These are phyloP conservation scores for Aspergillus carlsbadensis DNA, from an alignment of 495 filamentous ascomycete species.

Conservation along the genomic window DNA sequence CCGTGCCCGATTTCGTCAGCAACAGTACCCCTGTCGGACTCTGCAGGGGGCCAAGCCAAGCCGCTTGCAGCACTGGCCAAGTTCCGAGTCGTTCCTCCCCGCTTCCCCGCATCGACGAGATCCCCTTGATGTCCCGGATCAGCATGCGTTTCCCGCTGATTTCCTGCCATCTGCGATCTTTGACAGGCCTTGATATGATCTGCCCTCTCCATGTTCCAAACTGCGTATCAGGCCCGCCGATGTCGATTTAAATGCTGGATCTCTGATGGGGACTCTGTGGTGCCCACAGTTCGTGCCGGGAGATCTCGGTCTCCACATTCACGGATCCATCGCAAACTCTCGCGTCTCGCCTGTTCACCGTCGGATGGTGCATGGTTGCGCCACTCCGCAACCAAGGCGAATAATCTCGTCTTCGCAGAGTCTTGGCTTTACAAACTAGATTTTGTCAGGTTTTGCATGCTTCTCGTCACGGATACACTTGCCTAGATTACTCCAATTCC, in stretches of 20 bases:
- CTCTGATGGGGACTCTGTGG: neutral
- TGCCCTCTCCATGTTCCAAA: too few relatives aligned
- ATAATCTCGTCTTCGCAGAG: neutral
- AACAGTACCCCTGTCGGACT: neutral
- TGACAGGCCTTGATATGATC: too few relatives aligned
- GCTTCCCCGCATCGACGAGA: neutral
- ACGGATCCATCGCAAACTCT: neutral
- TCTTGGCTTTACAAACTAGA: neutral
- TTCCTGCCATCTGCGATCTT: too few relatives aligned
- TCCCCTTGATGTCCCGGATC: neutral
- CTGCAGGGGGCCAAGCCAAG: neutral
- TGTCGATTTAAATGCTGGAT: neutral
- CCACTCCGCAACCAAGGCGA: neutral
- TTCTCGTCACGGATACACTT: neutral
- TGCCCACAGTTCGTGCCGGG: too few relatives aligned
- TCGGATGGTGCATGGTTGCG: neutral
- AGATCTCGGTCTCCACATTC: neutral
- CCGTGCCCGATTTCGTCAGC: neutral
- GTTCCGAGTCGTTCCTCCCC: neutral
- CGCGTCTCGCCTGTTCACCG: neutral
- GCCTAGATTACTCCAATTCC: neutral
- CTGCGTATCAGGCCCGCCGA: too few relatives aligned
- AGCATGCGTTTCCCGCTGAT: too few relatives aligned
- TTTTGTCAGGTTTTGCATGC: neutral
- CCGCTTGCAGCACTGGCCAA: neutral